phyloP scores from a whole-genome alignment of 1,284 basidiomycete genomes.

The Sporisorium iseilematis-ciliati region DNA sequence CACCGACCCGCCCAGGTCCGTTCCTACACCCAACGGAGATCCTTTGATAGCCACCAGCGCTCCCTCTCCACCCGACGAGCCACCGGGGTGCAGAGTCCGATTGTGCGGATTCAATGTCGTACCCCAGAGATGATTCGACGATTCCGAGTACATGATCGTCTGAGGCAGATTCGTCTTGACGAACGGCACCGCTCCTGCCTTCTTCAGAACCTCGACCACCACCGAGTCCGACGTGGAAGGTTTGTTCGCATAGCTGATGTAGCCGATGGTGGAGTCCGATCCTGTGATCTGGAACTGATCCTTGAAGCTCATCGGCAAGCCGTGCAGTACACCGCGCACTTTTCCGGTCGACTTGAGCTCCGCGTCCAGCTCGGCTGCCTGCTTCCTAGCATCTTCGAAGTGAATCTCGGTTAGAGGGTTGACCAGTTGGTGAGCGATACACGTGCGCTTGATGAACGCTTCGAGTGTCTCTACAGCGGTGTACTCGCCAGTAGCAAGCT shows the following conservation, averaged over 20 bases:
- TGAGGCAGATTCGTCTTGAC: conserved; percentile 75
- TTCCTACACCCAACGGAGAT: conserved; percentile 76
- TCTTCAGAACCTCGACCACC: conserved; percentile 70
- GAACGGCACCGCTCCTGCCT: conserved; percentile 78
- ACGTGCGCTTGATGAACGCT: conserved; percentile 82
- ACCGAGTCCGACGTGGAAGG: conserved; percentile 39
- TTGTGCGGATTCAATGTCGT: conserved; percentile 78
- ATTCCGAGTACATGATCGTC: conserved; percentile 56
- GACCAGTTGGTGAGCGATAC: conserved; percentile 84
- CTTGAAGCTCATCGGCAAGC: conserved; percentile 77
- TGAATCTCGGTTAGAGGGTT: conserved; percentile 75
- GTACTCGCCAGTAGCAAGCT: conserved; percentile 74
- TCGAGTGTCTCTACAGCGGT: conserved; percentile 78
- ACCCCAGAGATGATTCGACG: conserved; percentile 76
- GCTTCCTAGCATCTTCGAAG: conserved; percentile 75
- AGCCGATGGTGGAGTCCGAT: conserved; percentile 75
- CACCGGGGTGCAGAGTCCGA: conserved; percentile 72
- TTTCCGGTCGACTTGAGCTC: conserved; percentile 73
- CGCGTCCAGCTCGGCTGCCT: conserved; percentile 75
- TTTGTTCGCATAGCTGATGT: conserved; percentile 74
- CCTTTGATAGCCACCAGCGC: conserved; percentile 75
- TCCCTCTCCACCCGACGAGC: conserved; percentile 78
- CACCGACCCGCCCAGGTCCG: conserved; percentile 78
- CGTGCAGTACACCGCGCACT: conserved; percentile 76
- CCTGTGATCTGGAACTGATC: conserved; percentile 77